Percentiles rank a stretch among this genome's conserved stretches.
phyloP scores from a whole-genome alignment of 2,329 filamentous ascomycete genomes.

The Ceratocystis variospora region DNA sequence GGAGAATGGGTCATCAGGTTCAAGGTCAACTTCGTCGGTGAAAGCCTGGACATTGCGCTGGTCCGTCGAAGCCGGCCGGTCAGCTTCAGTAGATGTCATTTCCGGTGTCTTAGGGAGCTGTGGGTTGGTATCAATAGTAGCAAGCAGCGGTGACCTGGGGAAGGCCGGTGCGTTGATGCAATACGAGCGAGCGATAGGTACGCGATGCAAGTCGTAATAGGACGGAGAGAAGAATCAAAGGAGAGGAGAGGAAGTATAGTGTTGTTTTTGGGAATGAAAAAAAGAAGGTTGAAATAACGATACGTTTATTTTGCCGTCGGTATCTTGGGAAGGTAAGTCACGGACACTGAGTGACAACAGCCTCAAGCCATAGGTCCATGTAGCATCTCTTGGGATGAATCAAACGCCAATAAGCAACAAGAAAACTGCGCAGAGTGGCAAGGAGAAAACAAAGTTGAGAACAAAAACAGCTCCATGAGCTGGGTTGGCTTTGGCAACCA shows the following conservation, averaged over 20 bases:
- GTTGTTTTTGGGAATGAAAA: not conserved
- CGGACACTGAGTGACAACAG: not conserved
- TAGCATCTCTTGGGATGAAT: not conserved
- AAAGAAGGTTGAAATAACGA: too few relatives aligned
- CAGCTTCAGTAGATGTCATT: not conserved
- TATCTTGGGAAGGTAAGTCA: not conserved
- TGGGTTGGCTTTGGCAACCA: not conserved
- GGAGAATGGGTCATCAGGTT: slow-evolving; percentile 33
- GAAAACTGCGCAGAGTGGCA: too few relatives aligned
- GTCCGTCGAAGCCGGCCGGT: not conserved
- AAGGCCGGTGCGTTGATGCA: slow-evolving; percentile 4
- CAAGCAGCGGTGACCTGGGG: not conserved
- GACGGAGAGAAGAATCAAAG: not conserved
- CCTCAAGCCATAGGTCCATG: not conserved
- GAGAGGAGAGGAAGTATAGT: not conserved
- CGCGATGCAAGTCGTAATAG: too few relatives aligned
- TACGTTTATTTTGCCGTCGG: not conserved
- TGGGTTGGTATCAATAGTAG: not conserved
- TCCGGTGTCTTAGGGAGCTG: not conserved
- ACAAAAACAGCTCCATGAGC: not conserved
- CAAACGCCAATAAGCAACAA: not conserved
- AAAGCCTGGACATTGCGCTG: not conserved
- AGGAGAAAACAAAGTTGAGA: too few relatives aligned
- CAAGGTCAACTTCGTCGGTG: slow-evolving; percentile 20
- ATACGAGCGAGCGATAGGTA: not conserved